Conservation (phyloP, 2,329 filamentous ascomycete genomes). For the Cytospora chrysosperma region DNA sequence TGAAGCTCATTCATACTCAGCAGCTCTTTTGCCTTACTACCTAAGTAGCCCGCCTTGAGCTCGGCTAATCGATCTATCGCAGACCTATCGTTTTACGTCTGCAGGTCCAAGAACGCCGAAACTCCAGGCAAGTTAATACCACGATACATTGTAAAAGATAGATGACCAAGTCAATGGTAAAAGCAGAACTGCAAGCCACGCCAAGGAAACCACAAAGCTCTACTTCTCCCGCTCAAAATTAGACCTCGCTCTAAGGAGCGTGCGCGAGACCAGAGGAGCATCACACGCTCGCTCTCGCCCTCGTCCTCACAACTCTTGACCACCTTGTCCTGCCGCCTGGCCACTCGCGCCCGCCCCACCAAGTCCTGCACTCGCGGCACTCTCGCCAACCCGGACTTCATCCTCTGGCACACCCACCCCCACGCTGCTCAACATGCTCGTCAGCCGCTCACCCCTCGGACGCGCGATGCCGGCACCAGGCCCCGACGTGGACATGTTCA, state of each 20-base stretch:
- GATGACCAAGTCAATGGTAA: not conserved
- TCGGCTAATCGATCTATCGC: not conserved
- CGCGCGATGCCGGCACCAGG: conserved; percentile 47
- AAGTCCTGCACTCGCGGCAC: conserved; percentile 52
- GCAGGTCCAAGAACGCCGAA: not conserved
- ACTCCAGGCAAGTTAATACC: not conserved
- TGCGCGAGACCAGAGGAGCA: not conserved
- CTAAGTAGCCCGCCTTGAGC: not conserved
- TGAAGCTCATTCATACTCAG: not conserved
- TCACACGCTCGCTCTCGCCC: not conserved
- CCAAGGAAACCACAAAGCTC: not conserved
- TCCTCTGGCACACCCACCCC: conserved; percentile 59
- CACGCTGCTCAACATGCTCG: conserved; percentile 48
- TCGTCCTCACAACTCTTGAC: not conserved
- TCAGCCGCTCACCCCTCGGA: conserved; percentile 45
- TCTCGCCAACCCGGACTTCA: conserved; percentile 61
- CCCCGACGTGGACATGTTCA: conserved; percentile 29
- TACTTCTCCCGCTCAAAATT: not conserved
- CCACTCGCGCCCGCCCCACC: not conserved
- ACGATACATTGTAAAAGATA: not conserved
- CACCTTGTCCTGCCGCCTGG: not conserved
- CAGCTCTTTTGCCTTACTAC: not conserved
- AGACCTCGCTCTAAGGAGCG: not conserved
- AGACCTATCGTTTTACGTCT: not conserved
- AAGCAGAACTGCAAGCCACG: not conserved